Conservation (phyloP, 331 rosid genomes). For the Pyrus hybrid region DNA sequence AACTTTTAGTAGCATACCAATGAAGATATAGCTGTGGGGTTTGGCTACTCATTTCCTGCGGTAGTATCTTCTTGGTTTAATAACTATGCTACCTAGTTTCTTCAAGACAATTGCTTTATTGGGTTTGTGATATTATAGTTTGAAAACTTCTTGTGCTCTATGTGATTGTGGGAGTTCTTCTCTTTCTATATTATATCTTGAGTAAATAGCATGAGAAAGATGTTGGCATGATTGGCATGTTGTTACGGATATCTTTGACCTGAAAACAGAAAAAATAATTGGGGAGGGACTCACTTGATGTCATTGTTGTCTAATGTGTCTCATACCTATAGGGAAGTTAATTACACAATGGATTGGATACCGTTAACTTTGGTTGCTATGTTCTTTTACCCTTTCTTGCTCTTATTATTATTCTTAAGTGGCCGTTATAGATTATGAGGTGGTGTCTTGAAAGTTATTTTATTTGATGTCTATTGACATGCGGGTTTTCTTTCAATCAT, state of each 20-base stretch:
- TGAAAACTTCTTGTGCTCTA: conserved; percentile 1
- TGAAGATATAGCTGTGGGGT: conserved; percentile 20
- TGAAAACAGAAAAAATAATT: not conserved
- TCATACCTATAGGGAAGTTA: not conserved
- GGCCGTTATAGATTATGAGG: conserved; percentile 5
- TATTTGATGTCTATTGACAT: conserved; percentile 17
- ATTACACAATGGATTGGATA: not conserved
- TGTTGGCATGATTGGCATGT: not conserved
- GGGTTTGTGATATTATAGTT: conserved; percentile 17
- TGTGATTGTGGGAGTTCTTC: not conserved
- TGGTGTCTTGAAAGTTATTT: conserved; percentile 16
- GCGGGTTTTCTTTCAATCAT: conserved; percentile 21
- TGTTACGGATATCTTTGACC: not conserved
- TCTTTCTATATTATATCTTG: not conserved
- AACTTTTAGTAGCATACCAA: conserved; percentile 11
- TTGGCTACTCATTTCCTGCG: conserved; percentile 5
- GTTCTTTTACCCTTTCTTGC: not conserved
- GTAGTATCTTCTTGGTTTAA: conserved; percentile 15
- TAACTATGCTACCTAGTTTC: conserved; percentile 5
- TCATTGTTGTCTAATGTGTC: not conserved
- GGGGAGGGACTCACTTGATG: not conserved
- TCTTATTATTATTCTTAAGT: conserved; percentile 1
- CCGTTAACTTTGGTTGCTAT: not conserved
- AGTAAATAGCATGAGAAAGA: not conserved
- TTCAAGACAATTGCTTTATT: conserved; percentile 17